A percentile compares a stretch with the other conserved stretches of the same genome.
Evolutionary conservation across 2,329 filamentous ascomycete species (phyloP).

Genomic region (Penicillium sp.): DNA sequence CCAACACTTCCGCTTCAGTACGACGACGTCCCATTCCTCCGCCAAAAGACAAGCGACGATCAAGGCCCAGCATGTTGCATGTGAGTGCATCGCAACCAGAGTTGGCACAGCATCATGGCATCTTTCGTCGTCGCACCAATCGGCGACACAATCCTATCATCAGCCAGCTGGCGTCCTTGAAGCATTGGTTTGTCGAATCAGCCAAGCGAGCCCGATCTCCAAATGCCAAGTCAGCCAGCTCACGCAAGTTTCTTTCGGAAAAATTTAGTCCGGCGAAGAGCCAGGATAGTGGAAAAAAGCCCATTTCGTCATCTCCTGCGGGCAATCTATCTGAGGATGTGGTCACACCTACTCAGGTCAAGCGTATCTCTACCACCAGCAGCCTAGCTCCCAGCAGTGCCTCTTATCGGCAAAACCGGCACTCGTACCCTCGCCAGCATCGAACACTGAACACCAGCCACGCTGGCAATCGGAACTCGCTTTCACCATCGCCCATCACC

Average conservation of each 20-base stretch:
- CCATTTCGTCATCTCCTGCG: constrained; percentile 21
- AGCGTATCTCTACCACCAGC: constrained; percentile 42
- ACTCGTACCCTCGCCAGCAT: constrained; percentile 40
- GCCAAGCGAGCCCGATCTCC: constrained; percentile 63
- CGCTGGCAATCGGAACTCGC: constrained; percentile 62
- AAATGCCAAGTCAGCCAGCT: constrained; percentile 34
- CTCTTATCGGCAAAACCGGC: constrained; percentile 43
- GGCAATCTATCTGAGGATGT: constrained; percentile 24
- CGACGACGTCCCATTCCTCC: constrained; percentile 75
- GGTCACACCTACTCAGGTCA: constrained; percentile 39
- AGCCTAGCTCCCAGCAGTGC: constrained; percentile 44
- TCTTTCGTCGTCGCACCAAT: constrained; percentile 54
- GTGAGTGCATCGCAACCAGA: constrained; percentile 71
- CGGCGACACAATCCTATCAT: constrained; percentile 63
- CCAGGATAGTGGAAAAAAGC: constrained; percentile 35
- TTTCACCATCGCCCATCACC: constrained; percentile 84
- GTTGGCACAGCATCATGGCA: constrained; percentile 56
- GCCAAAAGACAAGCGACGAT: constrained; percentile 79
- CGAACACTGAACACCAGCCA: constrained; percentile 36
- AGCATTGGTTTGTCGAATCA: constrained; percentile 71
- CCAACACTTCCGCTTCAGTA: constrained; percentile 65
- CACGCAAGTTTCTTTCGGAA: constrained; percentile 40
- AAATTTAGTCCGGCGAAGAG: constrained; percentile 41
- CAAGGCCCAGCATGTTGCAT: constrained; percentile 81
- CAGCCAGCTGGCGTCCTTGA: constrained; percentile 65